Conservation (phyloP, 2,329 filamentous ascomycete species). For the Macrophomina pseudophaseolina region DNA sequence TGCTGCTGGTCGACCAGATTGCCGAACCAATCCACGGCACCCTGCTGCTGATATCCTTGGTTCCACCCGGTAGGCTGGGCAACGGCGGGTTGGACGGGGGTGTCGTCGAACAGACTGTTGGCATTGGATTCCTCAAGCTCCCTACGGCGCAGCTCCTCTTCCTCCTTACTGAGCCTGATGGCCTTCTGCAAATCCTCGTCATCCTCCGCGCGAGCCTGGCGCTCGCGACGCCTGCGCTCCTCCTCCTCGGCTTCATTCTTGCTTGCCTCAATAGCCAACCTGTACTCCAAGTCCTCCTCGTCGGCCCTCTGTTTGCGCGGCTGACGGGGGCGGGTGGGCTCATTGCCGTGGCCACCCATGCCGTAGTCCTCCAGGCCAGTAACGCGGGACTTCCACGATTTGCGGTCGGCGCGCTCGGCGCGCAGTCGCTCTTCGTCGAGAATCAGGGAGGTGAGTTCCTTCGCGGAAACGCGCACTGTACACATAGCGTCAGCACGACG, state of each 20-base stretch:
- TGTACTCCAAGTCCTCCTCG: slow-evolving; percentile 85
- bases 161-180: slow-evolving; percentile 91
- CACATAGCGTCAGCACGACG: slow-evolving; percentile 22
- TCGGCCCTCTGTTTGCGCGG: slow-evolving; percentile 51
- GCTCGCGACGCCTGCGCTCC: slow-evolving; percentile 73
- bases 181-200: slow-evolving; percentile 95
- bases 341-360: slow-evolving; percentile 47
- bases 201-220: slow-evolving; percentile 48
- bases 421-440: slow-evolving; percentile 92
- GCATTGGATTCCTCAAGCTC: slow-evolving; percentile 88
- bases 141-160: slow-evolving; percentile 84
- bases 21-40: slow-evolving; percentile 94
- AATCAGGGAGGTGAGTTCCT: slow-evolving; percentile 90
- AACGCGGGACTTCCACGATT: slow-evolving; percentile 95
- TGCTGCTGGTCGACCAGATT: slow-evolving; percentile 80
- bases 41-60: slow-evolving; percentile 96
- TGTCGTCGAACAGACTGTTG: slow-evolving; percentile 85
- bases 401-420: slow-evolving; percentile 87
- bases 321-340: slow-evolving; percentile 43
- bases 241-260: slow-evolving; percentile 95
- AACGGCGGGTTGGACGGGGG: slow-evolving; percentile 66
- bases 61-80: slow-evolving; percentile 89
- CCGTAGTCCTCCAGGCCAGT: slow-evolving; percentile 86
- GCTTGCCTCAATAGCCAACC: slow-evolving; percentile 89
- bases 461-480: slow-evolving; percentile 89